Evolutionary conservation across 1,284 basidiomycete genomes (phyloP).

Genomic region (Baeospora myosura): DNA sequence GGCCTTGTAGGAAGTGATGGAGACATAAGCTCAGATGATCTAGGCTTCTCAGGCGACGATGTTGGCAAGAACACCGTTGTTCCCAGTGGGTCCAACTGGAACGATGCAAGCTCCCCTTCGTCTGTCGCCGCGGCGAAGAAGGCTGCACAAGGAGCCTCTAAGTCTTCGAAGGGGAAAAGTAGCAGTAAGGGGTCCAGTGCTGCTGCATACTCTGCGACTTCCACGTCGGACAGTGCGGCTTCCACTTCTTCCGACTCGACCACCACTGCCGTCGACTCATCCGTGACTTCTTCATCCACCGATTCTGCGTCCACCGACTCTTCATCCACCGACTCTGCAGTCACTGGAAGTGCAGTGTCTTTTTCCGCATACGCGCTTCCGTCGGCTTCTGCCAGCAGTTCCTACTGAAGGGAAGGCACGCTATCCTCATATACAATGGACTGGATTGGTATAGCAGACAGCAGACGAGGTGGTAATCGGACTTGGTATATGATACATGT

Average conservation of each 20-base stretch:
- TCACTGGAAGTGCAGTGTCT: too few relatives aligned
- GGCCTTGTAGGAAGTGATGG: not conserved
- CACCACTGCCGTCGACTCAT: not conserved
- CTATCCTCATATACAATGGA: too few relatives aligned
- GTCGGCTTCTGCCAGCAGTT: too few relatives aligned
- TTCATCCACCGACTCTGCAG: too few relatives aligned
- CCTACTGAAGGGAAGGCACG: too few relatives aligned
- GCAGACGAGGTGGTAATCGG: too few relatives aligned
- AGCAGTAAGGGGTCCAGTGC: too few relatives aligned
- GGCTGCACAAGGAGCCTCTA: constrained; percentile 9
- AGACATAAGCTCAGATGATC: constrained; percentile 1
- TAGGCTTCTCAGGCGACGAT: constrained; percentile 11
- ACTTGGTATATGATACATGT: too few relatives aligned
- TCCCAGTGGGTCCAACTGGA: constrained; percentile 13
- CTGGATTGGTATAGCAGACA: too few relatives aligned
- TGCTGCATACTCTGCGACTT: not conserved
- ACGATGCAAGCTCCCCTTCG: constrained; percentile 9
- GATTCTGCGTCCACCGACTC: not conserved
- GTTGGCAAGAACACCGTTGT: constrained; percentile 14
- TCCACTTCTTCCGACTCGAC: too few relatives aligned
- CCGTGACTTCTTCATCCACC: not conserved
- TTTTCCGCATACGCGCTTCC: too few relatives aligned
- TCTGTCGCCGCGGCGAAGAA: constrained; percentile 10
- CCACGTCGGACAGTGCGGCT: not conserved
- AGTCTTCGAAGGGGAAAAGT: not conserved